Percentiles rank a stretch among this genome's conserved stretches.
These are phyloP conservation scores for Thalassiosira allenii DNA, from an alignment of 352 stramenopile species.

Conservation along the genomic window DNA sequence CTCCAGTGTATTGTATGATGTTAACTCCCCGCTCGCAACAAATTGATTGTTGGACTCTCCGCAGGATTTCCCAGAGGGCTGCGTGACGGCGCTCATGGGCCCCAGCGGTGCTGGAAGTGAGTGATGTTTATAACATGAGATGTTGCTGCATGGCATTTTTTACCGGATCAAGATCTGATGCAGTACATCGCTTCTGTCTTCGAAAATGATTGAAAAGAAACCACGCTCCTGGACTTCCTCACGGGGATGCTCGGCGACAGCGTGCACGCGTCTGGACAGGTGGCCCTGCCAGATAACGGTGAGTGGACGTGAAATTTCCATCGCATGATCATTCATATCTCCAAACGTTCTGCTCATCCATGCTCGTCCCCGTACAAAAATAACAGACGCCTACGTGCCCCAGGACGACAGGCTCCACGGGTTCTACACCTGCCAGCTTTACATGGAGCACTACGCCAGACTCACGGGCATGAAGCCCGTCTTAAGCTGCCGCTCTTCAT, in stretches of 20 bases:
- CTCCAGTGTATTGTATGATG: no score
- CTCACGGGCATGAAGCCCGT: constrained; percentile 34
- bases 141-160: neutral
- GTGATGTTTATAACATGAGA: neutral
- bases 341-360: no score
- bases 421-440: constrained; percentile 61
- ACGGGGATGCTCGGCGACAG: constrained; percentile 47
- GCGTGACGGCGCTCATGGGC: constrained; percentile 50
- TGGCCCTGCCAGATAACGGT: constrained; percentile 29
- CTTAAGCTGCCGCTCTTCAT: neutral
- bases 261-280: constrained; percentile 6
- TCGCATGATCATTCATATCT: no score
- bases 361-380: no score
- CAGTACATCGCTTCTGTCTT: constrained; percentile 1
- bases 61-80: constrained; percentile 34
- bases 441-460: constrained; percentile 66
- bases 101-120: constrained; percentile 69
- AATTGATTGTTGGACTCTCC: no score
- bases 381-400: constrained; percentile 47
- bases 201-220: constrained; percentile 63
- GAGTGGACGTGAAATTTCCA: no score
- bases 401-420: constrained; percentile 65
- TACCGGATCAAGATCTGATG: no score
- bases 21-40: no score
- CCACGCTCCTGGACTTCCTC: constrained; percentile 78